Base-by-base conservation (phyloP, 2,329 filamentous ascomycete genomes). In the Trichoderma guizhouense region DNA sequence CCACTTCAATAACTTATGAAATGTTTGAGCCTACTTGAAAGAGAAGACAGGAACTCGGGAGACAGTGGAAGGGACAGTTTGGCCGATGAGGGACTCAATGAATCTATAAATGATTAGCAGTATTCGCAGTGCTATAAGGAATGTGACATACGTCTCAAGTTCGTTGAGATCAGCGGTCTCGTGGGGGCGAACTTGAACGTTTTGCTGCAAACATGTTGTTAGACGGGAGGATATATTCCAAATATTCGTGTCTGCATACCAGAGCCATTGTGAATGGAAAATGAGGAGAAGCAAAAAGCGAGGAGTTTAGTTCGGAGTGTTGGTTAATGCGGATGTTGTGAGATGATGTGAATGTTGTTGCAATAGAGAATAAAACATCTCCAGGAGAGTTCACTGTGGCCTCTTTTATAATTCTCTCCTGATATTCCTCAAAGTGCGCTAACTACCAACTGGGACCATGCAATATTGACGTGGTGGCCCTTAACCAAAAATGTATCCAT, bases 401-500 rank as follows among this genome's bases (percentile, higher is more conserved):
- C 51, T 67, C 64, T 67, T 67, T 67, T 57, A 57, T 51, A 67
- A 55, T 55, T 26, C 14, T 15, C n/a, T 11, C n/a, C 8, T 58
- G 43, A 47, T 47, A 5, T 24, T 9, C 4, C 0, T 28, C 36
- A 39, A 57, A 28, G 18, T 15, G 34, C 51, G 51, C 32, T 67
- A 67, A 39, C 64, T 51, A 57, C 64, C 3, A 30, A 43, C 34
- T 67, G 51, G 64, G 21, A 58, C 53, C 51, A 67, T 28, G 32
- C 24, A 30, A 36, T n/a, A 43, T 28, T 67, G 64, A 58, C 51
- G 64, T 67, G 64, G 51, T 57, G 28, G 24, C 30, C 51, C 28
- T 64, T 28, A 47, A 64, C 61, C 61, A 64, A 39, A 47, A 21
- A 47, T 21, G 61, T 64, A 64, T 67, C 51, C 51, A 58, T 67